A percentile compares a stretch with the other conserved stretches of the same genome.
Evolutionary conservation across 2,329 filamentous ascomycete species (phyloP).

Genomic region (Canariomyces notabilis): DNA sequence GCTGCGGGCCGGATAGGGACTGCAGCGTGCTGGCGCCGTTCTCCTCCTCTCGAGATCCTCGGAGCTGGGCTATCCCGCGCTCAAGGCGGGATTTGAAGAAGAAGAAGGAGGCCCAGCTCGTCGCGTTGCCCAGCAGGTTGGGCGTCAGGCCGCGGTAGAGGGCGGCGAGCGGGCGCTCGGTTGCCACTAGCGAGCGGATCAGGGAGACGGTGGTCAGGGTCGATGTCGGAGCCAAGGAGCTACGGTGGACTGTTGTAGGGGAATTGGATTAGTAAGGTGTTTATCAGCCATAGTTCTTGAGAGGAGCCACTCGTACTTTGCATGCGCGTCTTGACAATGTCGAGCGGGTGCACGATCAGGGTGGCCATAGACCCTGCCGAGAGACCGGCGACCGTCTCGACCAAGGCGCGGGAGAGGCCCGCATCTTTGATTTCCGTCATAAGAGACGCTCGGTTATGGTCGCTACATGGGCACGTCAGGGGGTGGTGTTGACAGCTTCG

Average conservation of each 20-base stretch:
- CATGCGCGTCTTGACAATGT: slow-evolving; percentile 93
- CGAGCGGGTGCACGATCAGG: slow-evolving; percentile 82
- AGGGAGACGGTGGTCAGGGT: slow-evolving; percentile 48
- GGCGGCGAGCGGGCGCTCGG: slow-evolving; percentile 56
- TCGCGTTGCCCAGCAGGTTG: slow-evolving; percentile 85
- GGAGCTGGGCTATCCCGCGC: slow-evolving; percentile 35
- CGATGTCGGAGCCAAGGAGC: slow-evolving; percentile 32
- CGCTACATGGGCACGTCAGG: slow-evolving; percentile 20
- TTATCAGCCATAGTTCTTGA: not conserved
- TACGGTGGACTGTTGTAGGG: slow-evolving; percentile 45
- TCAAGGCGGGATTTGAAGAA: slow-evolving; percentile 61
- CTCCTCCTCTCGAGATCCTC: too few relatives aligned
- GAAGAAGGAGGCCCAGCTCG: slow-evolving; percentile 91
- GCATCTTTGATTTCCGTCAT: slow-evolving; percentile 48
- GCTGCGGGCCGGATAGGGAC: not conserved
- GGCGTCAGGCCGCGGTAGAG: slow-evolving; percentile 87
- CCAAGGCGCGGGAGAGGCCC: slow-evolving; percentile 67
- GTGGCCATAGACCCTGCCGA: slow-evolving; percentile 84
- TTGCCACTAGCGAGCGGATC: slow-evolving; percentile 42
- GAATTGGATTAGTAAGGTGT: not conserved
- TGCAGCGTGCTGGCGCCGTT: slow-evolving; percentile 8
- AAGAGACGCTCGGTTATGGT: slow-evolving; percentile 26
- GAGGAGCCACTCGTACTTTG: slow-evolving; percentile 59
- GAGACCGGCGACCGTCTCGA: slow-evolving; percentile 87
- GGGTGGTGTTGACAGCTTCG: not conserved